Conservation (phyloP, 495 filamentous ascomycete species). For the Lepidopterella palustris region DNA sequence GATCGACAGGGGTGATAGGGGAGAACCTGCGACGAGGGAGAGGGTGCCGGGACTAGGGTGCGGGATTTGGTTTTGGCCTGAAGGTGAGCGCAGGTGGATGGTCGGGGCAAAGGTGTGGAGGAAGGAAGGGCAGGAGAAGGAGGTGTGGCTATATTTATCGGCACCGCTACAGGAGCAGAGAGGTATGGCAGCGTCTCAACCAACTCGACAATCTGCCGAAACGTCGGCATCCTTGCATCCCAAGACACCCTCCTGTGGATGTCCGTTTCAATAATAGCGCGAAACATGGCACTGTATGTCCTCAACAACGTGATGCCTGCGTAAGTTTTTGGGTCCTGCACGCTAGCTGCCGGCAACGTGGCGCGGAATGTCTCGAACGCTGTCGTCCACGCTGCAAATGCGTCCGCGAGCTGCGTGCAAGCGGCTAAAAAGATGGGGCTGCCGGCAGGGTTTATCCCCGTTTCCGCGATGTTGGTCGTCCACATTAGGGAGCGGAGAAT, state of each 20-base stretch:
- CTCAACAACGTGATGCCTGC: constrained; percentile 25
- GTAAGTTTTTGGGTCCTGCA: constrained; percentile 23
- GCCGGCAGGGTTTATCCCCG: constrained; percentile 7
- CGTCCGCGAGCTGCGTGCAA: constrained; percentile 15
- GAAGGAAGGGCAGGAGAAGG: constrained; percentile 12
- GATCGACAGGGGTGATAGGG: no score
- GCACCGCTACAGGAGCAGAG: neutral
- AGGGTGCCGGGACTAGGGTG: neutral
- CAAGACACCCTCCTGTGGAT: constrained; percentile 13
- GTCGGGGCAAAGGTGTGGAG: constrained; percentile 7
- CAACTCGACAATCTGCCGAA: constrained; percentile 22
- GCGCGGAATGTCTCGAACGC: constrained; percentile 21
- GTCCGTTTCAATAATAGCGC: constrained; percentile 12
- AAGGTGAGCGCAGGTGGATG: neutral
- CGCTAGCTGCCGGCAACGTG: constrained; percentile 9
- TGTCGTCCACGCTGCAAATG: constrained; percentile 13
- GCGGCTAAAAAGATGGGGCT: constrained; percentile 13
- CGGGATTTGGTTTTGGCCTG: constrained; percentile 5
- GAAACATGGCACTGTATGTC: constrained; percentile 18
- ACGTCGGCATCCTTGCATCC: constrained; percentile 18
- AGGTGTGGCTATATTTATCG: no score
- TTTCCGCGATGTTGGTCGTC: constrained; percentile 21
- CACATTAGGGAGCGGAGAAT: constrained; percentile 27
- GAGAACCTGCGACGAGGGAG: neutral
- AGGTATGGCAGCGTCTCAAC: constrained; percentile 21